A percentile compares a stretch with the other conserved stretches of the same genome.
Evolutionary conservation across 106 monocot genomes (phyloP).

Genomic region (Hemerocallis citrina): DNA sequence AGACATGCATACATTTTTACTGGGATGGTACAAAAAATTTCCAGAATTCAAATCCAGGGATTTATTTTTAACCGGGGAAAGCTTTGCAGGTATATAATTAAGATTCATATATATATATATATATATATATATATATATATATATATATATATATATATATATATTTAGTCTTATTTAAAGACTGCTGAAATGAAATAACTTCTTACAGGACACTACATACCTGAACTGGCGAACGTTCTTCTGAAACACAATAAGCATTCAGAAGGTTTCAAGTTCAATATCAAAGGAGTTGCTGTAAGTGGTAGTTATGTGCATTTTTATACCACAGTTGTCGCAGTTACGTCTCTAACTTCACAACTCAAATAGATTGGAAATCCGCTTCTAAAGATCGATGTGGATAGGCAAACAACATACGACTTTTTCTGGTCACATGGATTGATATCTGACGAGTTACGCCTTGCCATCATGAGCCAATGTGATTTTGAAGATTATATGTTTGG

Average conservation of each 20-base stretch:
- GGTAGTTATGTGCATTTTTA: neutral
- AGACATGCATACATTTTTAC: conserved; percentile 68
- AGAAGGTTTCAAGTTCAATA: conserved; percentile 68
- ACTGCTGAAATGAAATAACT: conserved; percentile 1
- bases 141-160: too few species aligned
- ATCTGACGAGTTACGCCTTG: conserved; percentile 87
- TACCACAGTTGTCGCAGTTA: neutral
- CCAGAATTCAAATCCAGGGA: conserved; percentile 64
- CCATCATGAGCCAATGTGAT: conserved; percentile 61
- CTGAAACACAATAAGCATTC: conserved; percentile 68
- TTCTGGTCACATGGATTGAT: conserved; percentile 99
- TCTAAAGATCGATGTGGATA: conserved; percentile 77
- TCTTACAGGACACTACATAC: conserved; percentile 86
- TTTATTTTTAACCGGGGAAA: conserved; percentile 87
- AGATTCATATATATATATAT: neutral
- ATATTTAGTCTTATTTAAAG: too few species aligned
- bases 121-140: neutral
- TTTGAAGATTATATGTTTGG: conserved; percentile 73
- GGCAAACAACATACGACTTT: conserved; percentile 66
- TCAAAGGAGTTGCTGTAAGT: conserved; percentile 94
- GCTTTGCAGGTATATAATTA: conserved; percentile 98
- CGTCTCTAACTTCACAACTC: neutral
- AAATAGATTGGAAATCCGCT: conserved; percentile 92
- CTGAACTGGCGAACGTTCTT: conserved; percentile 72
- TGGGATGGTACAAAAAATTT: conserved; percentile 78